Base-by-base conservation (phyloP, 768 basidiomycete genomes). In the Pleurotus citrinopileatus region DNA sequence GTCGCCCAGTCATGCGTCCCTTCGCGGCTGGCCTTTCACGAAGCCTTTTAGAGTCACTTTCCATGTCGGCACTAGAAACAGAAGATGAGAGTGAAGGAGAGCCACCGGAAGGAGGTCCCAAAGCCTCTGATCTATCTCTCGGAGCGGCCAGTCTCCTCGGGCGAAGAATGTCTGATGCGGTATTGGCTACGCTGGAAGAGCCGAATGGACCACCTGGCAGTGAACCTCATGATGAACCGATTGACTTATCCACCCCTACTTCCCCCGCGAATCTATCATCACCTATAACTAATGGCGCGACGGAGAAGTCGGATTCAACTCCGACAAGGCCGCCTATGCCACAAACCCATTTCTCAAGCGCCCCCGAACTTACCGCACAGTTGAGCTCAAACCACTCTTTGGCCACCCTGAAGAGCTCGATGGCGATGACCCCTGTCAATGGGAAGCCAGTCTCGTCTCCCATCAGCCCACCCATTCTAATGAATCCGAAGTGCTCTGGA, bases 401-500 rank as follows among this genome's bases (percentile, higher is more conserved):
- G 15, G 72, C 75, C 42, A 73, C 70, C 12, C 59, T 78, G 27
- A 70, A 74, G 10, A 61, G 61, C 3, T 59, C 65, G 34, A 7
- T 55, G 22, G 46, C 52, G 5, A 46, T 64, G 52, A 60, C 54
- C 9, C 70, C 56, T 37, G 61, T 55, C 34, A 63, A 38, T 19
- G 37, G 38, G 38, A 43, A 43, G 56, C 51, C 56, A 27, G 54
- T 52, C 34, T 63, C 55, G 54, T 70, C 52, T 63, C 60, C 59
- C 58, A 75, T 63, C 42, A 85, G 83, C 53, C 77, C 82, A 1
- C 88, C 89, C 2, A 87, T 90, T 32, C 67, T 95, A 43, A 69
- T 78, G 29, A 91, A 94, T 63, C 74, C 87, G 12, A 86, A 87
- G 61, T 98, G 97, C 69, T 96, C 94, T 1, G 95, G 94, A 6